Evolutionary conservation across 2,329 filamentous ascomycete genomes (phyloP), one percentile per base, ranked within the genome.

Genomic region (Gnomoniopsis smithogilvyi): DNA sequence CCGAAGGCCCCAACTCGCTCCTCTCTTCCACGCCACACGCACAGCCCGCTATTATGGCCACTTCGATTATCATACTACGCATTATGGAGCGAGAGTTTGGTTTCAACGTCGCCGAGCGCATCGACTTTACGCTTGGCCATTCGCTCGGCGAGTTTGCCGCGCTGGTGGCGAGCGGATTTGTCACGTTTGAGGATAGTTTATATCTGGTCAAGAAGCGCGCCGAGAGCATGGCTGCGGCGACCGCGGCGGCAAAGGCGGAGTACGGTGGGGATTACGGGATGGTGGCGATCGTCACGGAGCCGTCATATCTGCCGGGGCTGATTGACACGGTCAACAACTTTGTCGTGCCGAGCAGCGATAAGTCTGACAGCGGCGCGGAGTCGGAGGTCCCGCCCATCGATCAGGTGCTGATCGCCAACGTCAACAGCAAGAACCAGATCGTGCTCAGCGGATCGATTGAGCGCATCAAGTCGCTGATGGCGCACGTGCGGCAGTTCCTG

Each of bases 371-470:
- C 56, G 51, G 52, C 52, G 82, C 83, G 56, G 89, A 92, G 70
- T 87, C 84, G 65, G 82, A 90, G 65, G 75, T 87, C 33, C 89
- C 90, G 19, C 85, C 91, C 3, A 92, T 96, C 56, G 85, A 95
- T 69, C 90, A 96, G 73, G 93, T 97, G 53, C 79, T 89, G 65
- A 92, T 98, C 66, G 94, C 92, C 61, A 97, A 98, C 74, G 87
- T 96, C 75, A 98, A 98, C 76, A 91, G 88, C 72, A 95, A 92
- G 77, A 96, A 96, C 71, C 94, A 98, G 76, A 96, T 98, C 67
- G 94, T 97, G 54, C 80, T 98, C 54, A 95, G 90, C 69, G 94
- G 94, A 38, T 94, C 87, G 73, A 88, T 97, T 55, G 87, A 88
- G 67, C 83, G 87, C 66, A 96, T 97, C 72, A 87, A 86, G 67